Base-by-base conservation (phyloP, 1,284 basidiomycete species). In the Marasmius sp. region DNA sequence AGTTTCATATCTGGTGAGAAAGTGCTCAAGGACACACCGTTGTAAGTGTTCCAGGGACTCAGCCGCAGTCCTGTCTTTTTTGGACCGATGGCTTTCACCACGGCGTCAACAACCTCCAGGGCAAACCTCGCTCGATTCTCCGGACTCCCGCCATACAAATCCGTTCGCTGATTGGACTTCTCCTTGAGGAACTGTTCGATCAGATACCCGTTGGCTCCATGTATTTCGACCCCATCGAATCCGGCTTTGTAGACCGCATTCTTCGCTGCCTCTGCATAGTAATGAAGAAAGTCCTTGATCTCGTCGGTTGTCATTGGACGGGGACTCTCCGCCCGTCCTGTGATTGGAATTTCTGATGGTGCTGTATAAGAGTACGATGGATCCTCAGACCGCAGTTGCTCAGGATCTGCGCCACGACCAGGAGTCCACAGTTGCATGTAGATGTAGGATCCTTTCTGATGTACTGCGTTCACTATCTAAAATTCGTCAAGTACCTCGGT, bases 41-140 rank as follows among this genome's bases (percentile, higher is more conserved):
- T 69, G 63, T 69, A 76, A 0, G 61, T 62, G 59, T 74, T 75
- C 79, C 81, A 89, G 0, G 87, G 87, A 56, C 82, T 82, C 51
- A 86, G 64, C 11, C 86, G 77, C 60, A 86, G 73, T 3, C 74
- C 83, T 6, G 79, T 76, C 58, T 73, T 72, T 45, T 72, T 68
- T 50, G 68, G 64, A 0, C 77, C 78, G 3, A 80, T 27, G 27
- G 70, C 72, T 9, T 69, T 63, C 1, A 66, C 67, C 12, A 80
- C 67, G 0, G 71, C 73, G 10, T 78, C 74, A 39, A 80, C 68
- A 2, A 81, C 75, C 67, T 72, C 72, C 65, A 78, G 75, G 60
- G 78, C 77, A 16, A 77, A 39, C 18, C 79, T 72, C 0, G 72
- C 63, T 54, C 83, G 71, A 70, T 83, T 83, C 69, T 80, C 77